Base-by-base conservation (phyloP, 164 flowering plant genomes). In the Amborella trichopoda region DNA sequence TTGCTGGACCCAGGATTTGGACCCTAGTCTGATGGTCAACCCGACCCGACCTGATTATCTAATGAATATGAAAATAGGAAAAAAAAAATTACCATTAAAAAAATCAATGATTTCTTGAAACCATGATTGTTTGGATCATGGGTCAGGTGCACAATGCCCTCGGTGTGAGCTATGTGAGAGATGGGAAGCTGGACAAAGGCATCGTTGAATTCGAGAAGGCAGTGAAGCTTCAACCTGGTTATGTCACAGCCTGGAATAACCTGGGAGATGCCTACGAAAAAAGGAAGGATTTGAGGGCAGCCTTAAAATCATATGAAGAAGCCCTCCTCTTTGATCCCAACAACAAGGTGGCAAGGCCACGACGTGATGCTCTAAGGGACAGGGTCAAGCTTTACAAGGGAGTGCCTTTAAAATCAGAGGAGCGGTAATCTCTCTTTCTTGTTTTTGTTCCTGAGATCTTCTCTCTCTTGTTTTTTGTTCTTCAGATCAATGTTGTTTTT, bases 241-340 rank as follows among this genome's bases (percentile, higher is more conserved):
- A 85, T 56, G 91, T 85, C 36, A 85, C 88, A 12, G 97, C 95
- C 8, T 85, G 97, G 97, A 89, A 85, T 74, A 83, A 89, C 74
- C 83, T 89, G 0, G 97, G 97, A 24, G 97, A 89, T 67, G 97
- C 94, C 12, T 89, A 78, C 54, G 97, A 89, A 60, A 71, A 77
- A 72, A 83, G 73, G 55, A 83, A 89, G 49, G 88, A 89, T 26
- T 60, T 66, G 5, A 76, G 69, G 33, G 57, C 84, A 28, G 95
- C 97, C 38, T 76, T 89, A 1, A 80, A 68, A 61, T 94, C 97
- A 48, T 89, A 85, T 39, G 97, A 85, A 48, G 94, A 89, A 63
- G 95, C 67, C 16, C 68, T 89, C 36, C 88, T 85, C 44, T 89
- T 85, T 23, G 97, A 89, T 65, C 97, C 97, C 1, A 83, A 78